Evolutionary conservation across 2,329 filamentous ascomycete species (phyloP), one percentile per base, ranked within the genome.

Genomic region (Aspergillus fumigatus): DNA sequence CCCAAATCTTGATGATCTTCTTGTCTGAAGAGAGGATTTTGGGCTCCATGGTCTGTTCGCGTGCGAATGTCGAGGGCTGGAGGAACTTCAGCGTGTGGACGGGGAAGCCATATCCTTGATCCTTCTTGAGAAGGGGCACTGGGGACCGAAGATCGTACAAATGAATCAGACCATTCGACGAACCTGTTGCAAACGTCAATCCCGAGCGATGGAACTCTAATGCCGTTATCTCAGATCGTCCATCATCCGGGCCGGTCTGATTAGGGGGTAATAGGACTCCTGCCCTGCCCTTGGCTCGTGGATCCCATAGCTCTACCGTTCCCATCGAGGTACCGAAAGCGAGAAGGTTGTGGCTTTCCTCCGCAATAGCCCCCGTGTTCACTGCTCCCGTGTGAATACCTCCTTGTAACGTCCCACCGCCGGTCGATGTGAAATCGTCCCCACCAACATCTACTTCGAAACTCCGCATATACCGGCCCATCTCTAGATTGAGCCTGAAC

Each of bases 251-350:
- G 55, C 75, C 74, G 35, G 65, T 59, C 29, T 78, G 73, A 6
- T 72, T 60, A 3, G 81, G 82, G 1, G 79, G 83, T 11, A 87
- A 82, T 1, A 99, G 79, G 19, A 93, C 82, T 17, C 90, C 92
- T 10, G 93, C 88, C 56, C 91, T 83, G 54, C 88, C 88, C 69
- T 91, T 88, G 29, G 89, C 92, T 58, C 94, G 84, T 1, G 92
- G 84, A 70, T 99, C 94, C 90, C 92, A 99, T 68, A 97, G 93
- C 71, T 99, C 94, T 26, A 97, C 90, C 0, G 93, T 96, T n/a
- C 94, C 93, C 55, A 94, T 79, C 2, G 91, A 92, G 1, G 94
- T 99, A 52, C 95, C 94, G 67, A 99, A 99, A 0, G 93, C 92
- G 35, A 92, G 82, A 4, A 99, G 80, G 55, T 94, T 94, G 72